phyloP scores from a whole-genome alignment of 1,284 basidiomycete genomes.

The Phaffia rhodozyma region DNA sequence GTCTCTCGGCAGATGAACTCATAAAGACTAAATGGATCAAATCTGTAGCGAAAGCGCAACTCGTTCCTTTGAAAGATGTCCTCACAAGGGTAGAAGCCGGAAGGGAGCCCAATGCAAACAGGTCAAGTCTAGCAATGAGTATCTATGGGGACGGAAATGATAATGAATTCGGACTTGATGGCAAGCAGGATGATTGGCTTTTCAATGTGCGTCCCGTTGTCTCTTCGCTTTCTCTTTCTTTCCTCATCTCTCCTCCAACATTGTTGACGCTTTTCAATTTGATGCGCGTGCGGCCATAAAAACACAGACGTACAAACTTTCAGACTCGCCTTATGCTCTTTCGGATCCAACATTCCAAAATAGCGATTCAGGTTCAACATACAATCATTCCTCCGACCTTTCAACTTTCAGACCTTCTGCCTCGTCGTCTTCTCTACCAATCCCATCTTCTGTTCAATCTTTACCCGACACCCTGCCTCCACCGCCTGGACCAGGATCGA shows the following conservation, averaged over 20 bases:
- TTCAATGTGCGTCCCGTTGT: conserved; percentile 26
- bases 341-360: neutral
- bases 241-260: too few species aligned
- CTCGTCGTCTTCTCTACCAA: conserved; percentile 1
- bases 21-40: conserved; percentile 89
- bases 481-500: conserved; percentile 7
- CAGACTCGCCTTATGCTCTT: neutral
- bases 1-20: conserved; percentile 80
- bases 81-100: conserved; percentile 61
- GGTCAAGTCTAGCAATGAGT: conserved; percentile 56
- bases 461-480: conserved; percentile 1
- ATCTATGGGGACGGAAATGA: conserved; percentile 31
- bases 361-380: neutral
- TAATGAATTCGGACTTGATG: neutral
- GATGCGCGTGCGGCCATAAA: too few species aligned
- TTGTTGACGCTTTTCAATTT: too few species aligned
- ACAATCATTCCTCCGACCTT: neutral
- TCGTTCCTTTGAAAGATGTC: conserved; percentile 69
- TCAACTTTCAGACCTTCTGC: conserved; percentile 2
- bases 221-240: neutral
- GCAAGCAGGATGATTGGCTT: conserved; percentile 32
- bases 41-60: conserved; percentile 52
- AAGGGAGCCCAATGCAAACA: conserved; percentile 65
- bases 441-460: neutral
- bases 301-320: too few species aligned